Conservation (phyloP, 2,329 filamentous ascomycete genomes). For the Colletotrichum neosansevieriae region DNA sequence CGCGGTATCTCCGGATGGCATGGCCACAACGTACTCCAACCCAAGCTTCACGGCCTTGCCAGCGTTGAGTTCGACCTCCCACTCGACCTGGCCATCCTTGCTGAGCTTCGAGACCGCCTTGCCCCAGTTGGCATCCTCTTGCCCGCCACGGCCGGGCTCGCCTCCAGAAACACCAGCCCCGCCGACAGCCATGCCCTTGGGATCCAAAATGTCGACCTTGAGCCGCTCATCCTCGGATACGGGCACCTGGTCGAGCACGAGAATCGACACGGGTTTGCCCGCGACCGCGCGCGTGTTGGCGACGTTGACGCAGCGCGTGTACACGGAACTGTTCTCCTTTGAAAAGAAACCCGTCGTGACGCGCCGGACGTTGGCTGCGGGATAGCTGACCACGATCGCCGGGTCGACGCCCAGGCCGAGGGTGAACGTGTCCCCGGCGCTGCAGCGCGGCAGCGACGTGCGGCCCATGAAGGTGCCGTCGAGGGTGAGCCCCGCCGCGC, state of each 20-base stretch:
- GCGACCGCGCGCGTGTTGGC: constrained; percentile 60
- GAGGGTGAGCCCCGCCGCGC: constrained; percentile 69
- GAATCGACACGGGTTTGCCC: constrained; percentile 56
- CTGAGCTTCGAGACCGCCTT: constrained; percentile 64
- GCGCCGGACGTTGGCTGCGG: constrained; percentile 65
- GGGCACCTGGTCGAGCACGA: constrained; percentile 71
- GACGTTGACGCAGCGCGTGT: constrained; percentile 61
- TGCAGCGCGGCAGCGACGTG: constrained; percentile 66
- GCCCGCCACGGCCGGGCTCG: constrained; percentile 45
- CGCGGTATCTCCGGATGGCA: constrained; percentile 64
- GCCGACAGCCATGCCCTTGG: constrained; percentile 58
- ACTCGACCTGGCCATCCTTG: constrained; percentile 69
- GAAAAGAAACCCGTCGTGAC: constrained; percentile 64
- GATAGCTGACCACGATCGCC: constrained; percentile 66
- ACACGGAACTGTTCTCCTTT: constrained; percentile 65
- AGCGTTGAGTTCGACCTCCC: constrained; percentile 69
- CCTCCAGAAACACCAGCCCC: constrained; percentile 55
- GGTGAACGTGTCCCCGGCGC: constrained; percentile 64
- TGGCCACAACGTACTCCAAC: constrained; percentile 71
- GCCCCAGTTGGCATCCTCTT: constrained; percentile 62
- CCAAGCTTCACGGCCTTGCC: constrained; percentile 68
- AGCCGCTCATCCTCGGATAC: constrained; percentile 72
- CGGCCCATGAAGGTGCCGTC: constrained; percentile 73
- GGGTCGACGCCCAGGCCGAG: constrained; percentile 72
- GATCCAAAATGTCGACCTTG: constrained; percentile 62